Evolutionary conservation across 2,329 filamentous ascomycete species (phyloP), one percentile per base, ranked within the genome.

Genomic region (Septoria linicola): DNA sequence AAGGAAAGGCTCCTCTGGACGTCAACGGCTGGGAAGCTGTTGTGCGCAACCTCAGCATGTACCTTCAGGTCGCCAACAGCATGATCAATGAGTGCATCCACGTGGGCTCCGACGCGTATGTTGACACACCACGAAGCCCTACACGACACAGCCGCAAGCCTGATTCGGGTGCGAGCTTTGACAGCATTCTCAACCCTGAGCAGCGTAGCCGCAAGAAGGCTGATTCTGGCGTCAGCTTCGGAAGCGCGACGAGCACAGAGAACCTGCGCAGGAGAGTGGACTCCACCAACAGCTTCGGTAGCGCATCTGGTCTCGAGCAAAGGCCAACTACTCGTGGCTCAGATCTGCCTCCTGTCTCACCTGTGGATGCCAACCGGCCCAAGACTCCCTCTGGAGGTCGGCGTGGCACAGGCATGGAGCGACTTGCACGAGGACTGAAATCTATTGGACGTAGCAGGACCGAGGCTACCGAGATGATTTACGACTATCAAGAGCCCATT

Each of bases 101-200:
- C 41, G 73, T 83, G 42, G 73, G 66, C 40, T 58, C 53, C 44
- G 53, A 58, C 32, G 39, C 53, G 7, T 48, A 58, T 14, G 49
- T 55, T 1, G 52, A 49, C 3, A 37, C 46, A n/a, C 46, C 39
- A 8, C 47, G 41, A 60, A 40, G 20, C 17, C 35, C 44, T 7
- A 51, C 41, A 17, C 69, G 71, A 47, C 77, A 76, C 60, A 70
- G 71, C 31, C 76, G 80, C 61, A 84, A 83, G 67, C 78, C 78
- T 17, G 82, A 85, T 64, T 85, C 82, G 2, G 82, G 82, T n/a
- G 78, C 84, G 51, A 83, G 80, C 66, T 83, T 85, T 61, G 73
- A 72, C 41, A 70, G 70, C 58, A 52, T 46, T 19, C 47, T 40
- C 20, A 51, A 37, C 19, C 45, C 55, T 20, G 54, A 61, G 19